Base-by-base conservation (phyloP, 768 basidiomycete genomes). In the Pulveroboletus sp. region DNA sequence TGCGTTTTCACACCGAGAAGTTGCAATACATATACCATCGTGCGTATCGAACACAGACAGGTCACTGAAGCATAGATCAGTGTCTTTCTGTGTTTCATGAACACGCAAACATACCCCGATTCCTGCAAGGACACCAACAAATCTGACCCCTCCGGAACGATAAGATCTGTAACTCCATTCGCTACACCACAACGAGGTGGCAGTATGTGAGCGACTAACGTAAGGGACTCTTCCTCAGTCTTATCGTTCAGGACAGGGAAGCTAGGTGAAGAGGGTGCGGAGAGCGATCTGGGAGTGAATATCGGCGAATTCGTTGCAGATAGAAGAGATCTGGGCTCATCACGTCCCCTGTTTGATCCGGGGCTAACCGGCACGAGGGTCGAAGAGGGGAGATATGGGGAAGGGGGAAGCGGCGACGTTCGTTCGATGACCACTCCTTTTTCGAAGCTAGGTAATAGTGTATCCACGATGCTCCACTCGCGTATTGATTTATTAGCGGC, bases 111-210 rank as follows among this genome's bases (percentile, higher is more conserved):
- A 61, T 60, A 89, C 89, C 89, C 89, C 37, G 78, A 74, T 57
- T 80, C 74, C 44, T 84, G 83, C 36, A 91, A 65, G 21, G 77
- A 77, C 1, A 78, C 69, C 26, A 87, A 49, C 41, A 77, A 63
- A 9, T 67, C 52, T 11, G 70, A 67, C 24, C 70, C 66, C n/a
- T 74, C 68, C 11, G 83, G 64, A 9, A 76, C 45, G 8, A 73
- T 61, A 30, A 88, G 61, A n/a, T 74, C 72, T 17, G 74, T 68
- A 2, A 84, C 71, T 11, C 72, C 63, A 41, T 73, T 60, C 5
- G 70, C 66, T 11, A 50, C 43, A 14, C 76, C 77, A 27, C 69
- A 62, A 5, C 60, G 66, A 6, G 76, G 69, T 0, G 85, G 80
- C 30, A 86, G 64, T 33, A 81, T 68, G 54, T 68, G 72, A 49